Evolutionary conservation across 768 basidiomycete genomes (phyloP).

Genomic region (Suillus spraguei): DNA sequence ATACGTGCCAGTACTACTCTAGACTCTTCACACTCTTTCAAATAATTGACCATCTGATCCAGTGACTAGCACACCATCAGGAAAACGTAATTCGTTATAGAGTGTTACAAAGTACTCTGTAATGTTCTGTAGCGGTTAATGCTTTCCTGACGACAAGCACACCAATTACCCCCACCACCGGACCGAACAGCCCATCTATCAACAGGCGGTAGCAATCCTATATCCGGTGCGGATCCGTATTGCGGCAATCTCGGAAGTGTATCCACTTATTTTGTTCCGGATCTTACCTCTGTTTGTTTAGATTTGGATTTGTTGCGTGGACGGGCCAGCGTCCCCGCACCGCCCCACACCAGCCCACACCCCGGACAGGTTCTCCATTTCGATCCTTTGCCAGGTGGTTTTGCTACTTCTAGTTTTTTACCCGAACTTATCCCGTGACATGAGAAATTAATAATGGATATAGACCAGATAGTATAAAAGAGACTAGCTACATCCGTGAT

Average conservation of each 20-base stretch:
- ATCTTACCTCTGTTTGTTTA: neutral
- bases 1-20: neutral
- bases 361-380: constrained; percentile 2
- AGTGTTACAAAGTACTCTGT: too few species aligned
- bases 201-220: neutral
- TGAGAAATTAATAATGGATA: constrained; percentile 3
- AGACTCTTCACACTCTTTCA: neutral
- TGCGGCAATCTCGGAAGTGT: neutral
- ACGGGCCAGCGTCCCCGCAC: constrained; percentile 2
- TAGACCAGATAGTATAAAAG: neutral
- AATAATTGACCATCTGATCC: neutral
- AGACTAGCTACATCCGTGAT: neutral
- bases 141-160: too few species aligned
- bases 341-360: neutral
- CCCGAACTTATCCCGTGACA: neutral
- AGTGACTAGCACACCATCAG: neutral
- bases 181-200: neutral
- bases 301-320: neutral
- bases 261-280: constrained; percentile 1
- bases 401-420: neutral
- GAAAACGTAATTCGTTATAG: too few species aligned
- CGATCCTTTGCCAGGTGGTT: neutral
- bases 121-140: too few species aligned
- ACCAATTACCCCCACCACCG: neutral
- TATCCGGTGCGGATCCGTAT: neutral